Evolutionary conservation across 2,329 filamentous ascomycete species (phyloP).

Genomic region (Tolypocladium guangdongense): DNA sequence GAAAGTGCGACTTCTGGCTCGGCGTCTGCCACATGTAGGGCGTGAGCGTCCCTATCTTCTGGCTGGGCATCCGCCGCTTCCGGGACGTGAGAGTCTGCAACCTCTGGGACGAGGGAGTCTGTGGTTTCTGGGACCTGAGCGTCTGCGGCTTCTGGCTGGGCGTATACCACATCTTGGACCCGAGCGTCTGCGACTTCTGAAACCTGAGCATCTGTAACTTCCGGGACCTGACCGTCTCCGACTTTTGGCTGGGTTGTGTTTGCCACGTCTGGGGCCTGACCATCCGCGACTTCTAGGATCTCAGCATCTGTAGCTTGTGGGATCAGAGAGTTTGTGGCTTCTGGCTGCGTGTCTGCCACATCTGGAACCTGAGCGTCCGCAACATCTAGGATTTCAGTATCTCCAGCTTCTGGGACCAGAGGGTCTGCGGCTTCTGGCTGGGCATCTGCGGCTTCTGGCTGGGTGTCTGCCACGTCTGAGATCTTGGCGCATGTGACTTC

Average conservation of each 20-base stretch:
- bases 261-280: no score
- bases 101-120: no score
- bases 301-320: neutral
- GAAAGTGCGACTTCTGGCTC: neutral
- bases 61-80: no score
- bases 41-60: neutral
- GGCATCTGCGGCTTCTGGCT: neutral
- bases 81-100: no score
- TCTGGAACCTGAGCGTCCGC: no score
- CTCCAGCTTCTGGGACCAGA: neutral
- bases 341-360: neutral
- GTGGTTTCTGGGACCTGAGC: neutral
- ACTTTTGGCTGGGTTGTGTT: neutral
- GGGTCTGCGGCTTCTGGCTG: neutral
- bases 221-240: neutral
- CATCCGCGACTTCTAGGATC: no score
- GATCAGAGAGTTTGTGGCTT: neutral
- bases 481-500: no score
- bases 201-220: no score
- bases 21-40: no score
- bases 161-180: neutral
- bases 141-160: neutral
- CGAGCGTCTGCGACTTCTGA: neutral
- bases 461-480: neutral
- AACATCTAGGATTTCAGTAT: neutral